Percentiles rank a stretch among this genome's conserved stretches.
These are phyloP conservation scores for Metahyphopichia silvanorum DNA, from an alignment of 805 yeast genomes.

Conservation along the genomic window DNA sequence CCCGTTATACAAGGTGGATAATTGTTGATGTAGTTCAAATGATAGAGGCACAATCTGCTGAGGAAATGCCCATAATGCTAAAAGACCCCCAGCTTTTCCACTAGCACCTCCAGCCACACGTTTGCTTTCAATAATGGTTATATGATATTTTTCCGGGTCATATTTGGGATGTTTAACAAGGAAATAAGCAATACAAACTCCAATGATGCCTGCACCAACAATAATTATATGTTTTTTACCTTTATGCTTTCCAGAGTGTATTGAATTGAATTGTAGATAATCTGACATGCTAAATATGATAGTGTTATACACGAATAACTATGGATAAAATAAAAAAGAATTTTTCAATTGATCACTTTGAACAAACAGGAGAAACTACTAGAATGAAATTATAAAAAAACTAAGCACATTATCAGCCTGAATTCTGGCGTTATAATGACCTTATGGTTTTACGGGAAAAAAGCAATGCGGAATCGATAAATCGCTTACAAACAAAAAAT, in stretches of 20 bases:
- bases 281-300: too few relatives aligned
- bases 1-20: slow-evolving; percentile 79
- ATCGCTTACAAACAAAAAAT: too few relatives aligned
- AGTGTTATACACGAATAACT: too few relatives aligned
- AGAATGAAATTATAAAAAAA: too few relatives aligned
- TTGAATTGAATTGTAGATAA: slow-evolving; percentile 29
- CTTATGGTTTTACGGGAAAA: too few relatives aligned
- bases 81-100: slow-evolving; percentile 95
- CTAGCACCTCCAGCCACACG: slow-evolving; percentile 97
- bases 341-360: too few relatives aligned
- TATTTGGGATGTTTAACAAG: slow-evolving; percentile 79
- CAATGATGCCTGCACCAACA: slow-evolving; percentile 95
- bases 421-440: too few relatives aligned
- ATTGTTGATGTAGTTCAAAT: slow-evolving; percentile 78
- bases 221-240: slow-evolving; percentile 76
- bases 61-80: slow-evolving; percentile 97
- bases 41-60: slow-evolving; percentile 88
- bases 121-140: slow-evolving; percentile 82
- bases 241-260: slow-evolving; percentile 47
- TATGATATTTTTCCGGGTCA: slow-evolving; percentile 68
- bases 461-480: too few relatives aligned
- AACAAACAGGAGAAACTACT: too few relatives aligned
- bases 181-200: slow-evolving; percentile 91
- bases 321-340: too few relatives aligned
- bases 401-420: too few relatives aligned